A percentile compares a stretch with the other conserved stretches of the same genome.
Conservation (phyloP, 768 basidiomycete species). For the Cyclocybe cylindracea region DNA sequence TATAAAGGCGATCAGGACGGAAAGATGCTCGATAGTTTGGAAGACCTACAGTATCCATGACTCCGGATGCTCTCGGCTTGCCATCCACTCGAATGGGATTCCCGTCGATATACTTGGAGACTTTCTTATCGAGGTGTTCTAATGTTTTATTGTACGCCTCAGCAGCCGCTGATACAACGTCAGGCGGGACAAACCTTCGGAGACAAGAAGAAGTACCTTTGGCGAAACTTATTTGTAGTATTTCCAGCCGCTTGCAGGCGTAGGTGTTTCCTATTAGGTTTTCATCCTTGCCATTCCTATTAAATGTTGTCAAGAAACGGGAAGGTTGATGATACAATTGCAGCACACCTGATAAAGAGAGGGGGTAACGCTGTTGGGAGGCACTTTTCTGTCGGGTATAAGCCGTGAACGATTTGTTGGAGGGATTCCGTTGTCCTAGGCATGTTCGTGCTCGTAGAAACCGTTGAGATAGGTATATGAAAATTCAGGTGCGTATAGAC, state of each 20-base stretch:
- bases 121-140: constrained; percentile 57
- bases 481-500: neutral
- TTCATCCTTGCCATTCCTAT: constrained; percentile 69
- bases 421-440: constrained; percentile 76
- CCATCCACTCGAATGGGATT: constrained; percentile 75
- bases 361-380: constrained; percentile 44
- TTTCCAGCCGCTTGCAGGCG: constrained; percentile 67
- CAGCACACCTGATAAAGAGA: constrained; percentile 53
- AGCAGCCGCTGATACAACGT: constrained; percentile 53
- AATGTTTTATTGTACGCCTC: constrained; percentile 62
- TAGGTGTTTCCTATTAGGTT: constrained; percentile 69
- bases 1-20: constrained; percentile 19
- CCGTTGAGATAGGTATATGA: neutral
- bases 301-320: neutral
- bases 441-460: constrained; percentile 67
- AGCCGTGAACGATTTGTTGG: constrained; percentile 70
- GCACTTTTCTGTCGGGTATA: constrained; percentile 63
- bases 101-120: constrained; percentile 72
- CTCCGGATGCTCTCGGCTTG: constrained; percentile 42
- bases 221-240: constrained; percentile 63
- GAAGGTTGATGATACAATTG: neutral
- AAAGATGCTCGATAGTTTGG: neutral
- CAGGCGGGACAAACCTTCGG: neutral
- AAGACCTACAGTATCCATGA: constrained; percentile 23
- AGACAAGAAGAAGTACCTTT: constrained; percentile 41